Conservation (phyloP, 140 eudicot species). For the Cichorium intybus region DNA sequence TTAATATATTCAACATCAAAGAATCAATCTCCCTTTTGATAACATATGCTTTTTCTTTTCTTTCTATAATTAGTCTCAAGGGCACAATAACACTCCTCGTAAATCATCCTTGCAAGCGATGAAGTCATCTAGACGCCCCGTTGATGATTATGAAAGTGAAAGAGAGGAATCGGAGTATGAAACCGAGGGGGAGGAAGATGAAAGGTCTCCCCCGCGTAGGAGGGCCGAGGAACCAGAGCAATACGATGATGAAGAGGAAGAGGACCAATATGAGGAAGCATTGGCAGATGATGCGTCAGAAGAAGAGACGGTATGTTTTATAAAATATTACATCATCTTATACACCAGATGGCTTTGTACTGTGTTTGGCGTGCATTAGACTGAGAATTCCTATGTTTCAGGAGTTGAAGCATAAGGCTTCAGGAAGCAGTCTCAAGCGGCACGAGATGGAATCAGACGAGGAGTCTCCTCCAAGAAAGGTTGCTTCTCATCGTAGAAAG, state of each 20-base stretch:
- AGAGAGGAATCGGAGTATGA: conserved; percentile 93
- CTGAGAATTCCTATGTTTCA: conserved; percentile 19
- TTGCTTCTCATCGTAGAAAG: conserved; percentile 69
- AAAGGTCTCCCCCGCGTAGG: conserved; percentile 57
- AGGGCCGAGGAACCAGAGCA: conserved; percentile 52
- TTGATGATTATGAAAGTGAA: conserved; percentile 85
- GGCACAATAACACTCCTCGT: conserved; percentile 63
- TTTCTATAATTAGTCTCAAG: conserved; percentile 34
- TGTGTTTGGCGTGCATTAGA: too few species aligned
- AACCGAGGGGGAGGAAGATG: conserved; percentile 93
- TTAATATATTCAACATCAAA: not conserved
- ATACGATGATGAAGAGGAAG: conserved; percentile 66
- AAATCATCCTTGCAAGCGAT: conserved; percentile 58
- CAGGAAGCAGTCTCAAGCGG: conserved; percentile 62
- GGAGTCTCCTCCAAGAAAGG: conserved; percentile 75
- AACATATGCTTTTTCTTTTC: not conserved
- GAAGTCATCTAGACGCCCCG: conserved; percentile 77
- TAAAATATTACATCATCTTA: not conserved
- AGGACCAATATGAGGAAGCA: conserved; percentile 54
- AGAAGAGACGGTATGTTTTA: conserved; percentile 60
- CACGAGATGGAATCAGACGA: conserved; percentile 89
- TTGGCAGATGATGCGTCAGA: conserved; percentile 77
- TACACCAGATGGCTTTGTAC: too few species aligned
- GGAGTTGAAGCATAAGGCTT: conserved; percentile 73
- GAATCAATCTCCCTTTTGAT: not conserved